Evolutionary conservation across 768 basidiomycete genomes (phyloP).

Genomic region (Megacollybia marginata): DNA sequence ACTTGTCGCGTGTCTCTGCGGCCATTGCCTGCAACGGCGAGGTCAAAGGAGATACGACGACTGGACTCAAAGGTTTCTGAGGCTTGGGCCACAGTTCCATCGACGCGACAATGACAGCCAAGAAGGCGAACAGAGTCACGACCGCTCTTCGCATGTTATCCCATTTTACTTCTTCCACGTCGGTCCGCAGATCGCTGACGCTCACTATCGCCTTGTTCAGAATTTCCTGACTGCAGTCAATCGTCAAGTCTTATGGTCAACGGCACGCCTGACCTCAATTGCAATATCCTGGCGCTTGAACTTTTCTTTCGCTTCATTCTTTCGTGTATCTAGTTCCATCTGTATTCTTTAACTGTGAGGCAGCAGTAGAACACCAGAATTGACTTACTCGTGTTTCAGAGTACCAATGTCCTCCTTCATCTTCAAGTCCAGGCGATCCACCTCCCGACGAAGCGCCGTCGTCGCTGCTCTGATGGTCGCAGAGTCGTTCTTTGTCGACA

Average conservation of each 20-base stretch:
- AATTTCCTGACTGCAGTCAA: constrained; percentile 43
- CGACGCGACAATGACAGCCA: constrained; percentile 58
- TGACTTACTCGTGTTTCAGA: constrained; percentile 85
- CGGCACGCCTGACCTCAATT: constrained; percentile 54
- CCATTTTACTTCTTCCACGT: constrained; percentile 83
- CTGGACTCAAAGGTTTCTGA: constrained; percentile 16
- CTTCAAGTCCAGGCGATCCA: constrained; percentile 78
- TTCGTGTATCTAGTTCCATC: constrained; percentile 92
- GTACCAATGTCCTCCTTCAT: constrained; percentile 90
- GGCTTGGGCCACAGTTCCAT: constrained; percentile 60
- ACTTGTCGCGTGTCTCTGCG: constrained; percentile 23
- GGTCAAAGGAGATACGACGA: constrained; percentile 17
- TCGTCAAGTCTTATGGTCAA: not conserved
- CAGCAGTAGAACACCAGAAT: constrained; percentile 3
- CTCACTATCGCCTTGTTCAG: constrained; percentile 68
- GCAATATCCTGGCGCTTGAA: constrained; percentile 76
- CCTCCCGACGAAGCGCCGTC: constrained; percentile 74
- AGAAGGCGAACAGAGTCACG: constrained; percentile 56
- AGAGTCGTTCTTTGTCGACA: constrained; percentile 77
- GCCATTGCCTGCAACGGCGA: constrained; percentile 9
- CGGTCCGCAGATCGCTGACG: constrained; percentile 72
- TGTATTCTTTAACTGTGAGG: constrained; percentile 59
- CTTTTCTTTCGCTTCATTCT: constrained; percentile 83
- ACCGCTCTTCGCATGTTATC: constrained; percentile 83
- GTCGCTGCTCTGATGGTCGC: constrained; percentile 74